phyloP scores from a whole-genome alignment of 1,284 basidiomycete species.

The Fistulina hepatica region DNA sequence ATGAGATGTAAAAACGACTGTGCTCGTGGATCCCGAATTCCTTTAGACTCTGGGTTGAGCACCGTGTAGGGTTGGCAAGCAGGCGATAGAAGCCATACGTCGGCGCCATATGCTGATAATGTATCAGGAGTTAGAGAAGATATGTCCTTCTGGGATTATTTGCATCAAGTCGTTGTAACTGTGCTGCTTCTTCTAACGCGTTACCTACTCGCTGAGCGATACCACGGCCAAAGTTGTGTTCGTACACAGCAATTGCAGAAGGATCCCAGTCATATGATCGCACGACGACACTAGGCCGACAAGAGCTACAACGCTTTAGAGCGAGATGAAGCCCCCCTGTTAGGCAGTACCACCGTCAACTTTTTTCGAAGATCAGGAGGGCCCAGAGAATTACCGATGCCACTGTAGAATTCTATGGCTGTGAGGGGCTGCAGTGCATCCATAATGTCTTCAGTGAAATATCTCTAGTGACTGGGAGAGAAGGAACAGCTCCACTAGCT shows the following conservation, averaged over 20 bases:
- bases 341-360: background rate
- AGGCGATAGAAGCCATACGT: slow-evolving; percentile 66
- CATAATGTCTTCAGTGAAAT: background rate
- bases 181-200: slow-evolving; percentile 3
- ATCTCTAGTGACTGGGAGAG: background rate
- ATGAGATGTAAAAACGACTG: slow-evolving; percentile 63
- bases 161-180: slow-evolving; percentile 7
- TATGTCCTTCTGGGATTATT: slow-evolving; percentile 45
- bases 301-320: slow-evolving; percentile 39
- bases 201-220: slow-evolving; percentile 39
- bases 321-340: slow-evolving; percentile 64
- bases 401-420: slow-evolving; percentile 67
- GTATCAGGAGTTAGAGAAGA: slow-evolving; percentile 36
- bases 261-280: slow-evolving; percentile 73
- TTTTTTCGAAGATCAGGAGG: slow-evolving; percentile 6
- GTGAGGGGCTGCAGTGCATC: slow-evolving; percentile 24
- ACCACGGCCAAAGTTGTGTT: slow-evolving; percentile 37
- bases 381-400: slow-evolving; percentile 41
- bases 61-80: slow-evolving; percentile 76
- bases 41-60: slow-evolving; percentile 59
- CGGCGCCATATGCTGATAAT: slow-evolving; percentile 30
- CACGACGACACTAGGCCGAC: slow-evolving; percentile 37
- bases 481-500: background rate
- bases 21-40: slow-evolving; percentile 59
- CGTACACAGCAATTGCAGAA: slow-evolving; percentile 55